Conservation (phyloP, 208 protist species). For the Leishmania gerbilli region DNA sequence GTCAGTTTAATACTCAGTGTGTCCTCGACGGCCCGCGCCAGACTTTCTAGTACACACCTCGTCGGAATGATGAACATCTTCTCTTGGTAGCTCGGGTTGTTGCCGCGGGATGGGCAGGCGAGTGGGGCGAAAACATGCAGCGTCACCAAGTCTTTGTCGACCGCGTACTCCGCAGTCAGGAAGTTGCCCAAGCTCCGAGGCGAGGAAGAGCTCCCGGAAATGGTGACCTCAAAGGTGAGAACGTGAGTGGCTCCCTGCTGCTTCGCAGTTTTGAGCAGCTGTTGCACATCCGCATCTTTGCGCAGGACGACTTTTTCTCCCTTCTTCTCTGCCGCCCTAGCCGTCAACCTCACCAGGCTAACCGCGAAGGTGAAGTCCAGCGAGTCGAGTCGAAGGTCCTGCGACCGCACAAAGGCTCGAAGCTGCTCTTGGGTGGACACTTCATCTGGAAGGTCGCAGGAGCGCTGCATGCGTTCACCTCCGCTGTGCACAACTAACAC, state of each 20-base stretch:
- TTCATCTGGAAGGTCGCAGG: constrained; percentile 32
- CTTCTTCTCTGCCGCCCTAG: not conserved
- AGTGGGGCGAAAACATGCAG: constrained; percentile 46
- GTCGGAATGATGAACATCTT: constrained; percentile 59
- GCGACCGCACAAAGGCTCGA: constrained; percentile 37
- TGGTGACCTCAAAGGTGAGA: constrained; percentile 40
- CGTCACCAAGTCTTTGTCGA: constrained; percentile 49
- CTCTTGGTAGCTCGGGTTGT: constrained; percentile 16
- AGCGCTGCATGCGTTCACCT: constrained; percentile 47
- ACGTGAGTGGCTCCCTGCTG: not conserved
- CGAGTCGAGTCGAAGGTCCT: constrained; percentile 68
- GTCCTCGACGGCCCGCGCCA: constrained; percentile 41
- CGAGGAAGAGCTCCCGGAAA: not conserved
- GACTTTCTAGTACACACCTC: constrained; percentile 26
- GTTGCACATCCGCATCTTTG: constrained; percentile 27
- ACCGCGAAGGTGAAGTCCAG: constrained; percentile 54
- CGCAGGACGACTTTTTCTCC: constrained; percentile 9
- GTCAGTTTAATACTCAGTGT: constrained; percentile 16
- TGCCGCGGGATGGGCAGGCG: not conserved
- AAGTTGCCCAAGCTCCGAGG: constrained; percentile 8
- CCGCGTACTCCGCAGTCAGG: constrained; percentile 30
- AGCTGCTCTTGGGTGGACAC: constrained; percentile 39
- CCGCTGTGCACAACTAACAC: constrained; percentile 50
- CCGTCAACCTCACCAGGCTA: constrained; percentile 1
- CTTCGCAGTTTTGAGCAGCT: constrained; percentile 18